Evolutionary conservation across 2,329 filamentous ascomycete genomes (phyloP), one percentile per base, ranked within the genome.

Genomic region (Epichloe glyceriae): DNA sequence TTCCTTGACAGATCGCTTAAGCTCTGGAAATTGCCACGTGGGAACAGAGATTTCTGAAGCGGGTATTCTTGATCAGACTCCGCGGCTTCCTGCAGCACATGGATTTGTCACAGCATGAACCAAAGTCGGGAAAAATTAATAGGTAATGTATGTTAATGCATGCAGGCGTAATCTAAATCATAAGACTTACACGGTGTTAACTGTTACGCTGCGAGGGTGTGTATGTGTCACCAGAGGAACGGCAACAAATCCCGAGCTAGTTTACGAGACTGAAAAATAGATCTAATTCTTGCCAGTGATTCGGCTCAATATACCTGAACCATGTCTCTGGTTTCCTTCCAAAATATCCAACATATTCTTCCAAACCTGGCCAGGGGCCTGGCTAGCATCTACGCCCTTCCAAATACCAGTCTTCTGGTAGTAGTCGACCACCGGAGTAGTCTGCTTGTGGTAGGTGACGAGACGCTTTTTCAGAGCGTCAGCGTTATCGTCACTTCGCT

Each of bases 391-490:
- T 62, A 98, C 81, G 56, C 86, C 85, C 70, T 85, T 85, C 93
- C 93, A 98, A 76, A 98, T 96, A 60, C 90, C 90, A 47, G 87
- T 95, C 73, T 89, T 88, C 74, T 94, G 86, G 81, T 98, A 98
- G 78, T 98, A 98, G 53, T 82, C 78, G 56, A 95, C 90, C 47
- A 98, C 93, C 19, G 93, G 93, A 43, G 82, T 73, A 35, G 93
- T 98, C 80, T 98, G 93, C 59, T 81, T 75, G 74, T 98, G 93
- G 73, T 98, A 98, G 53, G 91, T 96, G 40, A 75, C 76, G 53
- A 98, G 79, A 56, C 93, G 86, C 83, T 96, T 98, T 80, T 89
- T 91, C 57, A 98, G 80, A 43, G 93, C 88, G 8, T 90, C 91
- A 60, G 87, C 90, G 69, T 97, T 98, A 76, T 98, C 93, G 68